phyloP scores from a whole-genome alignment of 202 grass and related monocot genomes.

The Bolboschoenoplectus hybrid region DNA sequence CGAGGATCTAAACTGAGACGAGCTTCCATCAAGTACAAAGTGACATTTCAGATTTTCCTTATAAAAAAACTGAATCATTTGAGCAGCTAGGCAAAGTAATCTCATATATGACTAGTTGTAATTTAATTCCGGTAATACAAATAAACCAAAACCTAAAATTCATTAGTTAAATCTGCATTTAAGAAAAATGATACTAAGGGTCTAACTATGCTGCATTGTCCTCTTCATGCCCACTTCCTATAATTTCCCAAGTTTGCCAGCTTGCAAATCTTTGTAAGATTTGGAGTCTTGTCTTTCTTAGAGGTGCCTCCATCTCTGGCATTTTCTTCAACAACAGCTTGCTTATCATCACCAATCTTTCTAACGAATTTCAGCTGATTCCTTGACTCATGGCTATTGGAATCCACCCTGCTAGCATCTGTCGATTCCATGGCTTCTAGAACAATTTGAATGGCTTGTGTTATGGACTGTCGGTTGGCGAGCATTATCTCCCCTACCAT shows the following conservation, averaged over 20 bases:
- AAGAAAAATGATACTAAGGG: neutral
- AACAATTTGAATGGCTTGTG: constrained; percentile 54
- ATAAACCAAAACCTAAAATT: neutral
- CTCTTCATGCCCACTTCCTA: neutral
- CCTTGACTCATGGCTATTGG: neutral
- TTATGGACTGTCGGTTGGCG: constrained; percentile 54
- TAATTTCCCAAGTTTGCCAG: neutral
- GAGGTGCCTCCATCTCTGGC: neutral
- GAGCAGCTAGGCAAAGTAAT: neutral
- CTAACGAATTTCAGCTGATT: neutral
- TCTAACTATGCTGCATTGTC: neutral
- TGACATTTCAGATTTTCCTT: constrained; percentile 1
- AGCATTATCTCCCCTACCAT: constrained; percentile 92
- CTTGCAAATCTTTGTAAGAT: neutral
- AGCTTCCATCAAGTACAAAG: neutral
- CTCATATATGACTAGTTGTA: neutral
- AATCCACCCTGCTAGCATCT: neutral
- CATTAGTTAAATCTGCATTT: constrained; percentile 8
- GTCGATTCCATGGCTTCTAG: constrained; percentile 12
- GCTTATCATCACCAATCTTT: neutral
- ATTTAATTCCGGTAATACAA: neutral
- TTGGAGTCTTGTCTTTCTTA: neutral
- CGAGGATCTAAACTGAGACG: neutral
- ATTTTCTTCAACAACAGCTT: neutral
- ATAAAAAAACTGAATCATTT: neutral